Base-by-base conservation (phyloP, 305 asterid genomes). In the Rubia balearica region DNA sequence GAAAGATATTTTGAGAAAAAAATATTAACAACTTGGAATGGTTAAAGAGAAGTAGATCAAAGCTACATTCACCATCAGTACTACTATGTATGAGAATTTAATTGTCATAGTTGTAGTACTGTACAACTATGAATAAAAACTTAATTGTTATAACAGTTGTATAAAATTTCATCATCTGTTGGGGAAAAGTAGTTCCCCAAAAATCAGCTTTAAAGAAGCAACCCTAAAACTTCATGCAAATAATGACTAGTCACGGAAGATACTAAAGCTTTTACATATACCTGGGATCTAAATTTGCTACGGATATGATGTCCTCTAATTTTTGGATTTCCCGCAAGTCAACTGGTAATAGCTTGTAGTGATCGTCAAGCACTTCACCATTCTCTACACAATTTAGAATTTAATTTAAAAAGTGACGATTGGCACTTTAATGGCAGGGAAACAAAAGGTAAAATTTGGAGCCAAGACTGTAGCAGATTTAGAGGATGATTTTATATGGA, bases 291-390 rank as follows among this genome's bases (percentile, higher is more conserved):
- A 95, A 74, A 78, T 85, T 81, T 77, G 99, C 95, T 83, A 85
- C 70, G 53, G 84, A 73, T 67, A 95, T 76, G 66, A 91, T 81
- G 77, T 86, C 90, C 75, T 90, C 92, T 46, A 95, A 85, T 70
- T 83, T 82, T 69, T 74, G 78, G 72, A 91, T 75, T 75, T 91
- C 95, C 51, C 96, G 90, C 82, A 95, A 77, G 79, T 95, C 99
- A 72, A 89, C 86, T 30, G 99, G 97, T 67, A 95, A 90, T 74
- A 95, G 90, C 82, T 91, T 95, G 96, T 91, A 95, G 77, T 85
- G 90, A 65, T 86, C 82, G 69, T 95, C 83, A 77, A 82, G 81
- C 70, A 95, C 97, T 86, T 95, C 97, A 71, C 99, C 99, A 75
- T 84, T 90, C 78, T 95, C 98, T 95, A 88, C 81, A 81, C 38